phyloP scores from a whole-genome alignment of 139 green algal species.

The Chlamydomonas schloesseri region DNA sequence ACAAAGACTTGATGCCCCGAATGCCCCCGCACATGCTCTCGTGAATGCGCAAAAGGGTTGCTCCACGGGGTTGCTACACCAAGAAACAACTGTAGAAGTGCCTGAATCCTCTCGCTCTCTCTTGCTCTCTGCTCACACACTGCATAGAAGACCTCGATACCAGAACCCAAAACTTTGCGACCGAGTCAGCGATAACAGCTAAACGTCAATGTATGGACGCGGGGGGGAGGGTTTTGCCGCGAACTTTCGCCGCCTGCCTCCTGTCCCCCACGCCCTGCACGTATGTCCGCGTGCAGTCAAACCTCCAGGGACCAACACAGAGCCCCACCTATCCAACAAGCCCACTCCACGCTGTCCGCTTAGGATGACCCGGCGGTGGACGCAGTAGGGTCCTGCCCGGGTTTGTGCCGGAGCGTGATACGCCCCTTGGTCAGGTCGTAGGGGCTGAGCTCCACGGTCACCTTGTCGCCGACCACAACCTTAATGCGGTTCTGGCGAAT shows the following conservation, averaged over 20 bases:
- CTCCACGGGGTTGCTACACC: too few relatives aligned
- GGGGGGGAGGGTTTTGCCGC: too few relatives aligned
- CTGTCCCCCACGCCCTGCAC: too few relatives aligned
- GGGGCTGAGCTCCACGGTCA: constrained; percentile 65
- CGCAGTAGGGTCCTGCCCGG: constrained; percentile 20
- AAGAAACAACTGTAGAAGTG: too few relatives aligned
- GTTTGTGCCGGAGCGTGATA: constrained; percentile 59
- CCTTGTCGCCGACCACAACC: constrained; percentile 78
- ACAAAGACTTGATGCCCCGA: too few relatives aligned
- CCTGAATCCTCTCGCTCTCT: background rate
- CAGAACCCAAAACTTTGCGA: background rate
- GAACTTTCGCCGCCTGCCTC: too few relatives aligned
- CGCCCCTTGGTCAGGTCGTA: constrained; percentile 66
- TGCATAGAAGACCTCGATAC: background rate
- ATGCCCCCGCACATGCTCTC: too few relatives aligned
- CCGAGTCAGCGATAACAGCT: background rate
- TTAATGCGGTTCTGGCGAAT: constrained; percentile 80
- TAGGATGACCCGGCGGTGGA: background rate
- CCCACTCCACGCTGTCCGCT: too few relatives aligned
- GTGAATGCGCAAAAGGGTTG: too few relatives aligned
- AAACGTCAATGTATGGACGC: background rate
- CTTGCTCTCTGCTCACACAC: background rate
- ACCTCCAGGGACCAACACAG: too few relatives aligned
- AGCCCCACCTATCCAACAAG: too few relatives aligned
- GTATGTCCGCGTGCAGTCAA: too few relatives aligned